Evolutionary conservation across 176 grass and related monocot genomes (phyloP), one percentile per base, ranked within the genome.

Genomic region (Microstegium vimineum): DNA sequence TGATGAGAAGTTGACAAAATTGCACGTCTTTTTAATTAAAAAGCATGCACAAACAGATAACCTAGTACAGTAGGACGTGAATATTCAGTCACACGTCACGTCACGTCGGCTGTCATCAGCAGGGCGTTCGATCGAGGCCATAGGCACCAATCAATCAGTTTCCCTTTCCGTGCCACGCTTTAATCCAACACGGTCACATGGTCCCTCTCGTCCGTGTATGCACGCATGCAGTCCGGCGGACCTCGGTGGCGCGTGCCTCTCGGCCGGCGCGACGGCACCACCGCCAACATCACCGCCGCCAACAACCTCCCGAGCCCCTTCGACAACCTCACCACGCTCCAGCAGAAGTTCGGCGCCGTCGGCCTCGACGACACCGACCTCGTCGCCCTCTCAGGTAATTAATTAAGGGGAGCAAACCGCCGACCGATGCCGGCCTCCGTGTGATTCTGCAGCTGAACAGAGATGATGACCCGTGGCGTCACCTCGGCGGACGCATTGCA

Each of bases 311-410:
- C 93, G 16, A 76, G 86, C 82, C 89, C 96, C 40, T 90, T 87
- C 62, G 87, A 95, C 79, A 71, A 79, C 57, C 71, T 93, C 25
- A 83, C 74, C 62, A 67, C 31, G 42, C 92, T 98, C 80, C 81
- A 85, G 71, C 38, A 63, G 25, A 98, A 98, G 87, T 98, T 98
- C 87, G 65, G 27, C 27, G 76, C 59, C 26, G 89, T 98, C 62
- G 86, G 89, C 51, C 96, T 95, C 71, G 75, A 82, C 66, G 67
- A 88, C 84, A 86, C 80, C 45, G 85, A 98, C 86, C 96, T 98
- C 34, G 89, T 89, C 54, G 76, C 92, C 63, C 82, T 98, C 76
- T 93, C 95, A 82, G 95, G 95, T 98, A 56, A 67, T n/a, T n/a
- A n/a, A n/a, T n/a, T n/a, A n/a, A n/a, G n/a, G n/a, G 41, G 41